Percentiles rank a stretch among this genome's conserved stretches.
Evolutionary conservation across 805 yeast species (phyloP).

Genomic region (Cyberlindnera veronae): DNA sequence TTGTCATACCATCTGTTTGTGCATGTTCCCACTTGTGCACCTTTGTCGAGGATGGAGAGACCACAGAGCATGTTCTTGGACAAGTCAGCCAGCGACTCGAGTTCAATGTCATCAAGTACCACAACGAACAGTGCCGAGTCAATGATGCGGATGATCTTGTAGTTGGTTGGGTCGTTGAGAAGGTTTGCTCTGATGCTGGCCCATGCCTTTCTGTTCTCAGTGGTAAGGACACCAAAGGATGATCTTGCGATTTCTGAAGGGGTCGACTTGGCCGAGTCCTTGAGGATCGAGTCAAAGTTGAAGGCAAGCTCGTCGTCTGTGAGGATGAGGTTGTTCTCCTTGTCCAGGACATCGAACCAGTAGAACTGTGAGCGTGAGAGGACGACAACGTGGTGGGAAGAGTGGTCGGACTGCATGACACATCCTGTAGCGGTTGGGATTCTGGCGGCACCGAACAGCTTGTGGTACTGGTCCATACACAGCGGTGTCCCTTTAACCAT

Average conservation of each 20-base stretch:
- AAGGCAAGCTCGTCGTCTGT: constrained; percentile 71
- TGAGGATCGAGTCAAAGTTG: constrained; percentile 71
- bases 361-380: constrained; percentile 84
- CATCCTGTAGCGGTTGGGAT: constrained; percentile 83
- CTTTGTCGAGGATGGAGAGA: constrained; percentile 69
- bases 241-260: constrained; percentile 69
- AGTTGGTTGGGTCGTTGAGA: constrained; percentile 48
- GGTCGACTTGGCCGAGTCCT: constrained; percentile 55
- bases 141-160: constrained; percentile 67
- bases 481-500: constrained; percentile 59
- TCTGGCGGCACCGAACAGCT: constrained; percentile 83
- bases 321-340: constrained; percentile 63
- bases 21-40: constrained; percentile 91
- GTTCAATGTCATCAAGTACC: constrained; percentile 75
- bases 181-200: constrained; percentile 63
- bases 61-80: constrained; percentile 90
- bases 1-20: constrained; percentile 95
- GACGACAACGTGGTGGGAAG: constrained; percentile 78
- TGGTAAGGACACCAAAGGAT: constrained; percentile 85
- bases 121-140: constrained; percentile 82
- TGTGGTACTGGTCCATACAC: constrained; percentile 90
- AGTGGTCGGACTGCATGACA: constrained; percentile 74
- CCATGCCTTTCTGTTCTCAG: constrained; percentile 89
- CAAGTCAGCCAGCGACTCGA: constrained; percentile 57
- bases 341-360: constrained; percentile 91